Base-by-base conservation (phyloP, 1,284 basidiomycete genomes). In the Pascua sp. region DNA sequence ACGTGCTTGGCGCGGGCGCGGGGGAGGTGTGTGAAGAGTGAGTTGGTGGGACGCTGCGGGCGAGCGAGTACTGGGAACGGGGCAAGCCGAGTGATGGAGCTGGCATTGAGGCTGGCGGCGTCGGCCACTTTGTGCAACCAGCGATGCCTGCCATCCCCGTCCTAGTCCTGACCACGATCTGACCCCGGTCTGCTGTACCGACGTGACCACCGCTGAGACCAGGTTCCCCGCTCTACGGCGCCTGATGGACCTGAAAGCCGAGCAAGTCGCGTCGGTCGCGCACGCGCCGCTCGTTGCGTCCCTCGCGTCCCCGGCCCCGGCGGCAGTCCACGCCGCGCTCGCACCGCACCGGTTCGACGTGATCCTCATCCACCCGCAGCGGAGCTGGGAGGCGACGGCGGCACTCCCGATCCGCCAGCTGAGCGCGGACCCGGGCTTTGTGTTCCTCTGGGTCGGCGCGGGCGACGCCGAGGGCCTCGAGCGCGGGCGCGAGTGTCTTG, bases 391-490 rank as follows among this genome's bases (percentile, higher is more conserved):
- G 41, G 82, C 88, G 49, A 84, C 94, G 2, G 86, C 89, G 51
- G 84, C 86, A 12, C 79, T 97, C 1, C 92, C 92, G 0, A 82
- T 98, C 47, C 87, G 92, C 0, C 81, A 84, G 39, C 82, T 98
- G 17, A 89, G 91, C 0, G 88, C 91, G 0, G 94, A 95, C 67
- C 93, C 92, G 0, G 88, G 88, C 40, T 98, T 97, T 66, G 83
- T 98, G 12, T 95, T 97, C 71, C 81, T 99, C 52, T 98, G 96
- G 95, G 93, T 98, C 1, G 96, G 95, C 4, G 87, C 85, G 57
- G 93, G 92, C 1, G 87, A 89, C 13, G 86, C 87, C 2, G 91
- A 93, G 49, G 96, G 93, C 0, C 81, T 98, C 8, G 96, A 98
- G 75, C 82, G 88, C 39, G 95, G 96, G 0, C 81, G 95, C 42